Evolutionary conservation across 805 yeast species (phyloP).

Genomic region (Candida glaebosa): DNA sequence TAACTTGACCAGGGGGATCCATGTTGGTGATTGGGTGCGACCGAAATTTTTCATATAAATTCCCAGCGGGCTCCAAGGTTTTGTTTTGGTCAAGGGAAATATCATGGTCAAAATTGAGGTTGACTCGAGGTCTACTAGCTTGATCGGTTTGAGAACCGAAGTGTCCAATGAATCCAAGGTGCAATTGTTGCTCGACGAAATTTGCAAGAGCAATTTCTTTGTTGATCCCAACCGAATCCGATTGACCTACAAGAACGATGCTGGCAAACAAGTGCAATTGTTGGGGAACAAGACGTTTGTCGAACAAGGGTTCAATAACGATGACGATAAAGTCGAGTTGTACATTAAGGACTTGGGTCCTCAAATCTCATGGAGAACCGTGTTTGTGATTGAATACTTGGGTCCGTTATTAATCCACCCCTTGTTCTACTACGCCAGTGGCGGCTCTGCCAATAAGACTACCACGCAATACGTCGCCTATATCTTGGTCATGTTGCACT

Average conservation of each 20-base stretch:
- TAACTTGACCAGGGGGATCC: too few relatives aligned
- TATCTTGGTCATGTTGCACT: constrained; percentile 65
- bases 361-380: constrained; percentile 89
- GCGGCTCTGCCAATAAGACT: constrained; percentile 37
- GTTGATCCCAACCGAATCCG: constrained; percentile 30
- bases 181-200: constrained; percentile 38
- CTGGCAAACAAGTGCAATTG: constrained; percentile 16
- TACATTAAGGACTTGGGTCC: constrained; percentile 88
- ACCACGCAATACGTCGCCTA: constrained; percentile 53
- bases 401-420: constrained; percentile 88
- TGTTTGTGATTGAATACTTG: constrained; percentile 80
- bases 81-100: too few relatives aligned
- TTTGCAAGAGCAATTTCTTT: constrained; percentile 41
- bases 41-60: too few relatives aligned
- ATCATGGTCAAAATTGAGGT: constrained; percentile 49
- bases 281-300: constrained; percentile 44
- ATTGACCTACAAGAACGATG: constrained; percentile 19
- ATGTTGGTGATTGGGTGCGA: too few relatives aligned
- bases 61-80: too few relatives aligned
- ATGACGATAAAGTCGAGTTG: constrained; percentile 35
- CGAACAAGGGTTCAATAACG: constrained; percentile 42
- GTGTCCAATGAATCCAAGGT: constrained; percentile 29
- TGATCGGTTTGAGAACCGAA: constrained; percentile 46
- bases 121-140: constrained; percentile 57
- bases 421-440: constrained; percentile 49